phyloP scores from a whole-genome alignment of 1,284 basidiomycete genomes.

The Macrocystidia cucumis region DNA sequence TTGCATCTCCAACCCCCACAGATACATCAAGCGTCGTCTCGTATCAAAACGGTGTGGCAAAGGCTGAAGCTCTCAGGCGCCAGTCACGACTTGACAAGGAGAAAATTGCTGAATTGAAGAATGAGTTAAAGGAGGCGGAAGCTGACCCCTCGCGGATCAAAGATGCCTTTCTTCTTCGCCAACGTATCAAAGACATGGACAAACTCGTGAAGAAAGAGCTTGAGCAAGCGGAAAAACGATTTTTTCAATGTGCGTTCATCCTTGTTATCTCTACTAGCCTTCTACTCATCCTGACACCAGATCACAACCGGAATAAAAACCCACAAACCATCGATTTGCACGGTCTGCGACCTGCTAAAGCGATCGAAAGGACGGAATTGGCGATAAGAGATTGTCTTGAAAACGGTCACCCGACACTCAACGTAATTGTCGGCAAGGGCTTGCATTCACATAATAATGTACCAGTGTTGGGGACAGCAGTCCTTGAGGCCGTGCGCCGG shows the following conservation, averaged over 20 bases:
- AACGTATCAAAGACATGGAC: conserved; percentile 26
- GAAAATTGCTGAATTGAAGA: conserved; percentile 17
- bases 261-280: conserved; percentile 1
- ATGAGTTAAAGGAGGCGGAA: conserved; percentile 21
- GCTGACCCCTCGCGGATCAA: too few species aligned
- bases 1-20: conserved; percentile 15
- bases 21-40: conserved; percentile 24
- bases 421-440: conserved; percentile 76
- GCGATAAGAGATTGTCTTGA: conserved; percentile 52
- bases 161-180: conserved; percentile 28
- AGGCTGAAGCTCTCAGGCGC: conserved; percentile 27
- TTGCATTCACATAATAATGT: conserved; percentile 63
- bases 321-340: conserved; percentile 64
- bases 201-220: conserved; percentile 26
- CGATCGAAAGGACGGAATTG: conserved; percentile 51
- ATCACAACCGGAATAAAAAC: conserved; percentile 32
- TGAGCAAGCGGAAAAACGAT: conserved; percentile 30
- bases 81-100: conserved; percentile 27
- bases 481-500: too few species aligned
- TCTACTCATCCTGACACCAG: conserved; percentile 20
- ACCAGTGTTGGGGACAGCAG: conserved; percentile 69
- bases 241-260: conserved; percentile 26
- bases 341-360: conserved; percentile 69
- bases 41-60: conserved; percentile 17
- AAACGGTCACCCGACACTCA: conserved; percentile 45